These are phyloP conservation scores for Scytalidium lignicola DNA, from an alignment of 2,329 filamentous ascomycete species.

Conservation along the genomic window DNA sequence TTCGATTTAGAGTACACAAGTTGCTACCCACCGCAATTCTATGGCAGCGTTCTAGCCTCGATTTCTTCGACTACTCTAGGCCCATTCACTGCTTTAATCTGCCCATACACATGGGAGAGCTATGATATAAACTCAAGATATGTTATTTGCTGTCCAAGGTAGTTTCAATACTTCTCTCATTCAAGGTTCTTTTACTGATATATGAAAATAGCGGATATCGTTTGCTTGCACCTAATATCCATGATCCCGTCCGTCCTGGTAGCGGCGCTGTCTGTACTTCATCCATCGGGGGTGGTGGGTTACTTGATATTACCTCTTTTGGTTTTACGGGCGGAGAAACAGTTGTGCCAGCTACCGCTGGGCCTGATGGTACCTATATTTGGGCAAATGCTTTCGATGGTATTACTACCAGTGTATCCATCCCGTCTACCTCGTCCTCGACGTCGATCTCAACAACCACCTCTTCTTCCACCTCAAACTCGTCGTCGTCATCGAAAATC, in stretches of 20 bases:
- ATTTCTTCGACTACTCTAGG: background rate
- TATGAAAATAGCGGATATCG: conserved; percentile 2
- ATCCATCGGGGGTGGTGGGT: background rate
- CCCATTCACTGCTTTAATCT: conserved; percentile 2
- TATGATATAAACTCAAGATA: conserved; percentile 3
- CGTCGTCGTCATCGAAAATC: no score
- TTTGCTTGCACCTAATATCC: background rate
- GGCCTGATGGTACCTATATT: conserved; percentile 1
- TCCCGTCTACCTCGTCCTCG: no score
- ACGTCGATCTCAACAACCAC: no score
- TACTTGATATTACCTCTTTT: conserved; percentile 6
- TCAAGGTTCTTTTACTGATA: background rate
- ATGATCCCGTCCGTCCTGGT: conserved; percentile 2
- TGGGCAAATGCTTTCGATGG: conserved; percentile 5
- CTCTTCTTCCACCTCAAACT: no score
- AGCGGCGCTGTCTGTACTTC: conserved; percentile 3
- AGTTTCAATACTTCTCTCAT: background rate
- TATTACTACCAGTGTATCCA: background rate
- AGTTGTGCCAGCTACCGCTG: conserved; percentile 3
- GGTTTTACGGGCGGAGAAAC: background rate
- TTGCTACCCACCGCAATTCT: conserved; percentile 6
- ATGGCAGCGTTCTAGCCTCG: conserved; percentile 1
- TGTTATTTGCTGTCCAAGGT: conserved; percentile 7
- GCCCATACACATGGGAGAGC: conserved; percentile 4
- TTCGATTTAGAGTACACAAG: no score